A percentile compares a stretch with the other conserved stretches of the same genome.
Evolutionary conservation across 2,329 filamentous ascomycete species (phyloP).

Genomic region (Epichloe sibirici): DNA sequence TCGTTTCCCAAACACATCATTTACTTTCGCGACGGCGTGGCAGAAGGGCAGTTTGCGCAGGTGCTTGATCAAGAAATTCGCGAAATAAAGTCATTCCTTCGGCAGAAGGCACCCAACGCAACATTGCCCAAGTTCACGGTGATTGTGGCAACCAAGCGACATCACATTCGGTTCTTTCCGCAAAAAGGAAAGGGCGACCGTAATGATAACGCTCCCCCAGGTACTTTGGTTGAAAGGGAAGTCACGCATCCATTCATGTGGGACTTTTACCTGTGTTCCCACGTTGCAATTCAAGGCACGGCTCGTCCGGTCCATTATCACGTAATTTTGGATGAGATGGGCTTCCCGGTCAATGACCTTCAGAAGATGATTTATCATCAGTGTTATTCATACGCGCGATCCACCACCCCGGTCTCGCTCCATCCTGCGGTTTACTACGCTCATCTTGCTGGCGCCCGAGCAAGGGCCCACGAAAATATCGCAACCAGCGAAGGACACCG

Average conservation of each 20-base stretch:
- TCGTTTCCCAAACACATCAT: slow-evolving; percentile 58
- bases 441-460: slow-evolving; percentile 74
- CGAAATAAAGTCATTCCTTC: slow-evolving; percentile 53
- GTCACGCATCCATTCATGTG: slow-evolving; percentile 86
- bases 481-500: slow-evolving; percentile 32
- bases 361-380: slow-evolving; percentile 90
- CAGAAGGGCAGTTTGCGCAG: slow-evolving; percentile 71
- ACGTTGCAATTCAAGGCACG: slow-evolving; percentile 80
- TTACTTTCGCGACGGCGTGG: slow-evolving; percentile 89
- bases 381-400: slow-evolving; percentile 84
- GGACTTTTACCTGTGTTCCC: slow-evolving; percentile 62
- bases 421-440: slow-evolving; percentile 93
- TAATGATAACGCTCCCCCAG: slow-evolving; percentile 74
- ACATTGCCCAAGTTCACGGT: slow-evolving; percentile 62
- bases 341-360: slow-evolving; percentile 53
- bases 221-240: slow-evolving; percentile 76
- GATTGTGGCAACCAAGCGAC: slow-evolving; percentile 82
- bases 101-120: slow-evolving; percentile 19
- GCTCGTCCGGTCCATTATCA: slow-evolving; percentile 88
- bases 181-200: slow-evolving; percentile 47
- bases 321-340: slow-evolving; percentile 71
- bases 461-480: slow-evolving; percentile 56
- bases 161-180: slow-evolving; percentile 90
- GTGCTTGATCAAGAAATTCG: slow-evolving; percentile 69
- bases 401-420: slow-evolving; percentile 82